Percentiles rank a stretch among this genome's conserved stretches.
These are phyloP conservation scores for Fusarium irregulare DNA, from an alignment of 2,329 filamentous ascomycete species.

Conservation along the genomic window DNA sequence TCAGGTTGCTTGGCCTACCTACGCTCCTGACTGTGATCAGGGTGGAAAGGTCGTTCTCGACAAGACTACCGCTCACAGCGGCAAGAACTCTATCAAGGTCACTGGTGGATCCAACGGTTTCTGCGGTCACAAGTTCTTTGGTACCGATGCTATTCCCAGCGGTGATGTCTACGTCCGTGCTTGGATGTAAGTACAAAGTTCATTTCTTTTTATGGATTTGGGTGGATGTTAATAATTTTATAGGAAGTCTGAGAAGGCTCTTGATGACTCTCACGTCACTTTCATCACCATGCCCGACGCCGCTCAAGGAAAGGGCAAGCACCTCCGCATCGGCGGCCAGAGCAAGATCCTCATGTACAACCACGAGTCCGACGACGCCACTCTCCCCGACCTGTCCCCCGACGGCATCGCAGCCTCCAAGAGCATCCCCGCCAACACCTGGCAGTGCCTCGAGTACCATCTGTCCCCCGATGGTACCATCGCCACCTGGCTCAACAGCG, in stretches of 20 bases:
- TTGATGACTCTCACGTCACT: constrained; percentile 69
- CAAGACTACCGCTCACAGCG: constrained; percentile 66
- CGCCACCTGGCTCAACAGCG: constrained; percentile 70
- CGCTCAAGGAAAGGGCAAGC: constrained; percentile 65
- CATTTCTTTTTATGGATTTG: no score
- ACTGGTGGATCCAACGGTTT: constrained; percentile 62
- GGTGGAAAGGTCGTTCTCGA: constrained; percentile 68
- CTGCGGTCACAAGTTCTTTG: constrained; percentile 71
- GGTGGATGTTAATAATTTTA: neutral
- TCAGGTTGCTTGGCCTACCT: constrained; percentile 66
- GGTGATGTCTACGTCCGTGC: constrained; percentile 68
- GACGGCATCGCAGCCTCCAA: constrained; percentile 66
- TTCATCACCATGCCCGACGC: constrained; percentile 74
- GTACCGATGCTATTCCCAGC: constrained; percentile 65
- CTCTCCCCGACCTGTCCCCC: constrained; percentile 69
- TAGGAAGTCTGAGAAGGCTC: constrained; percentile 66
- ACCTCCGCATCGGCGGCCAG: constrained; percentile 71
- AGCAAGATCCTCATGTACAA: constrained; percentile 73
- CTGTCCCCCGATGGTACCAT: constrained; percentile 67
- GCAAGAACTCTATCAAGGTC: constrained; percentile 65
- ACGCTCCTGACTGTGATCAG: constrained; percentile 69
- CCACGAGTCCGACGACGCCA: constrained; percentile 71
- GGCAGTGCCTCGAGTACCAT: constrained; percentile 72
- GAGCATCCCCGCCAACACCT: constrained; percentile 61
- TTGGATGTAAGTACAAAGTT: constrained; percentile 61